Percentiles rank a stretch among this genome's conserved stretches.
Evolutionary conservation across 2,329 filamentous ascomycete genomes (phyloP).

Genomic region (Pleoardoris graminearum): DNA sequence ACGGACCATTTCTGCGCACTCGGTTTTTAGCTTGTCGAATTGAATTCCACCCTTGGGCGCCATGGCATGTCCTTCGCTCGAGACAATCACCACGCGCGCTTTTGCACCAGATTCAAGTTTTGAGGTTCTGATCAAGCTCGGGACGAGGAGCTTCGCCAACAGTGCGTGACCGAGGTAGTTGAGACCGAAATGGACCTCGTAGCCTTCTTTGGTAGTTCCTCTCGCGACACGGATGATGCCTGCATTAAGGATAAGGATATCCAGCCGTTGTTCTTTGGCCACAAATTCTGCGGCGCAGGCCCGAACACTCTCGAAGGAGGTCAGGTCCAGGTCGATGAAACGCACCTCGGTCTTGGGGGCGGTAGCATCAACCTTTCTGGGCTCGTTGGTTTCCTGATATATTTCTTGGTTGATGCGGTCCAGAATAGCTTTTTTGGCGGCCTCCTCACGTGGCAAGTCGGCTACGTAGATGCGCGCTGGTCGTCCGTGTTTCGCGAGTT

Average conservation of each 20-base stretch:
- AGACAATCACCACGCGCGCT: slow-evolving; percentile 11
- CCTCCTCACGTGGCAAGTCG: slow-evolving; percentile 10
- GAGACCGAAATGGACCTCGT: slow-evolving; percentile 49
- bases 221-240: slow-evolving; percentile 36
- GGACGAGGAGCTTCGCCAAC: slow-evolving; percentile 10
- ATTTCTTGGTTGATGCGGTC: slow-evolving; percentile 9
- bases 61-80: slow-evolving; percentile 7
- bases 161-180: slow-evolving; percentile 15
- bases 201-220: slow-evolving; percentile 45
- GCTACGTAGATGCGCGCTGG: slow-evolving; percentile 14
- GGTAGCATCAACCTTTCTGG: neutral
- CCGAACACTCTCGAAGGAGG: slow-evolving; percentile 7
- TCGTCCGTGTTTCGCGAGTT: slow-evolving; percentile 12
- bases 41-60: slow-evolving; percentile 10
- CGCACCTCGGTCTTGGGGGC: slow-evolving; percentile 6
- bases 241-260: slow-evolving; percentile 48
- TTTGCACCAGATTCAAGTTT: neutral
- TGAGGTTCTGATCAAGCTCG: slow-evolving; percentile 5
- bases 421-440: slow-evolving; percentile 6
- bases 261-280: slow-evolving; percentile 31
- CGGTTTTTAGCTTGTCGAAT: slow-evolving; percentile 11
- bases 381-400: neutral
- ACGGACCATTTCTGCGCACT: slow-evolving; percentile 8
- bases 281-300: slow-evolving; percentile 4
- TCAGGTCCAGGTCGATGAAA: slow-evolving; percentile 15